phyloP scores from a whole-genome alignment of 129 eudicot genomes.

The Arctium lappa region DNA sequence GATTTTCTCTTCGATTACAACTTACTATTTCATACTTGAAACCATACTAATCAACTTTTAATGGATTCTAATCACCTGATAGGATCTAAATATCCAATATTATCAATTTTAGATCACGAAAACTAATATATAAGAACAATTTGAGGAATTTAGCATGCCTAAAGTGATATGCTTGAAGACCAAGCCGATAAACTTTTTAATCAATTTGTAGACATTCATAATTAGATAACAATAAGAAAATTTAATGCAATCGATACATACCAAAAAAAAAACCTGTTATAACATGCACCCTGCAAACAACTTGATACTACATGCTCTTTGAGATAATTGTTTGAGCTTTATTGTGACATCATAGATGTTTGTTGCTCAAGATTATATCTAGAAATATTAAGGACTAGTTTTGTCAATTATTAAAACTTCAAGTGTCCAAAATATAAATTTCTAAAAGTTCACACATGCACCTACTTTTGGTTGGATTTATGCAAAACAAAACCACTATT shows the following conservation, averaged over 20 bases:
- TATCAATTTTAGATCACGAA: too few relatives aligned
- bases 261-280: too few relatives aligned
- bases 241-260: neutral
- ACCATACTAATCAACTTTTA: too few relatives aligned
- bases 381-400: neutral
- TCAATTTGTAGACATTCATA: too few relatives aligned
- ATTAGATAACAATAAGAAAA: too few relatives aligned
- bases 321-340: neutral
- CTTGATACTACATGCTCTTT: neutral
- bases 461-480: conserved; percentile 13
- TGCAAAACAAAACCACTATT: conserved; percentile 4
- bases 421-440: neutral
- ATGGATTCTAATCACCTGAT: too few relatives aligned
- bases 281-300: too few relatives aligned
- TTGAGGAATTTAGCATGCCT: neutral
- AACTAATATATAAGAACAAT: neutral
- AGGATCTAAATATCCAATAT: too few relatives aligned
- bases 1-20: too few relatives aligned
- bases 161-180: neutral
- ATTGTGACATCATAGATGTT: neutral
- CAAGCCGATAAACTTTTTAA: too few relatives aligned
- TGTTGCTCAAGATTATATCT: neutral
- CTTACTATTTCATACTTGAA: too few relatives aligned
- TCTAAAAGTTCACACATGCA: neutral
- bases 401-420: neutral